phyloP scores from a whole-genome alignment of 1,139 yeast species.

The Wickerhamiella infanticola region DNA sequence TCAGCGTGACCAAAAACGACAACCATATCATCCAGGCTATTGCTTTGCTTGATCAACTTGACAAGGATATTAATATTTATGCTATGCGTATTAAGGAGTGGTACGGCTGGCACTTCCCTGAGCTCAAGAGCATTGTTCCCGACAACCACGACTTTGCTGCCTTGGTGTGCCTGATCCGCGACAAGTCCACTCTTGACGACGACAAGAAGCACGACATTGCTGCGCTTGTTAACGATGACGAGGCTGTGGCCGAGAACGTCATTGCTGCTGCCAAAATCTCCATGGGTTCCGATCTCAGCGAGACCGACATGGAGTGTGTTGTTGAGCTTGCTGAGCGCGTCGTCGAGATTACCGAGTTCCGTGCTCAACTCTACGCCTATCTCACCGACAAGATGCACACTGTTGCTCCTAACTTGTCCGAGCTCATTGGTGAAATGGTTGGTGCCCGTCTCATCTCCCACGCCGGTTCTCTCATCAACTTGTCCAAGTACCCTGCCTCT shows the following conservation, averaged over 20 bases:
- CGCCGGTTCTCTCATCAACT: slow-evolving; percentile 91
- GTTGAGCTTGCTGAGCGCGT: slow-evolving; percentile 87
- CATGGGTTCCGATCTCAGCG: slow-evolving; percentile 98
- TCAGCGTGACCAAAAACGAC: slow-evolving; percentile 94
- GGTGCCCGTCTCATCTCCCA: slow-evolving; percentile 98
- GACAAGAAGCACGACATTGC: slow-evolving; percentile 42
- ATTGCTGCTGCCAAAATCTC: slow-evolving; percentile 88
- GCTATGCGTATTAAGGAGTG: slow-evolving; percentile 99
- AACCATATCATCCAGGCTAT: slow-evolving; percentile 98
- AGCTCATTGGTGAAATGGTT: slow-evolving; percentile 92
- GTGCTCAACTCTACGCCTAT: slow-evolving; percentile 76
- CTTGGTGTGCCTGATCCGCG: slow-evolving; percentile 68
- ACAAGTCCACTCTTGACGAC: slow-evolving; percentile 72
- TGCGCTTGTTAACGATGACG: slow-evolving; percentile 86
- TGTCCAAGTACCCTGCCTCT: slow-evolving; percentile 97
- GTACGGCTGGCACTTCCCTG: slow-evolving; percentile 99
- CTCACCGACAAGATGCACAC: slow-evolving; percentile 91
- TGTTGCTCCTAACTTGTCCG: slow-evolving; percentile 94
- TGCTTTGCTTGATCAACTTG: slow-evolving; percentile 90
- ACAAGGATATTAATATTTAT: slow-evolving; percentile 92
- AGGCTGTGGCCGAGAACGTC: slow-evolving; percentile 83
- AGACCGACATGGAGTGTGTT: slow-evolving; percentile 82
- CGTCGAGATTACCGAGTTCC: slow-evolving; percentile 82
- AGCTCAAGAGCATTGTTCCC: slow-evolving; percentile 85
- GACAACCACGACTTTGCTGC: slow-evolving; percentile 84